Base-by-base conservation (phyloP, 2,329 filamentous ascomycete genomes). In the Cercospora sp. region DNA sequence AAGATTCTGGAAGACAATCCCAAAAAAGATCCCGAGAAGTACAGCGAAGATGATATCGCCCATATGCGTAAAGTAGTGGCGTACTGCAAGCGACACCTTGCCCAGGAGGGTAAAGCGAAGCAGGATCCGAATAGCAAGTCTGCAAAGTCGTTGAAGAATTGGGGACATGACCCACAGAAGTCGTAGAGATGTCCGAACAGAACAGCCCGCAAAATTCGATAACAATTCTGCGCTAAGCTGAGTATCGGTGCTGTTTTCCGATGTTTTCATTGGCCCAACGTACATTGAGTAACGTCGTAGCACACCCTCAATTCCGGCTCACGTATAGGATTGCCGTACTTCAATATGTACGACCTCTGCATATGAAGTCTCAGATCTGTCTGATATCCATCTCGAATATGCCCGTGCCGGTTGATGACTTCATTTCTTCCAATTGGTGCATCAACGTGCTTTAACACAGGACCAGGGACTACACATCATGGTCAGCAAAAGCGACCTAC, bases 31-130 rank as follows among this genome's bases (percentile, higher is more conserved):
- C 80, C 84, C 0, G 81, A 82, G 6, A 82, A 84, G 66, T 90
- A 90, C 75, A 84, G 84, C 0, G 82, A 88, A 3, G 80, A 84
- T 1, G 84, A 87, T 64, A 78, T 90, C 20, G 78, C 83, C 59
- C 88, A 77, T 61, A 77, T 77, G 75, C 73, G 75, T n/a, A 74
- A 73, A 71, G 88, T 90, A 0, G 88, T 89, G 0, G 82, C 87
- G 0, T 90, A 90, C 70, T 89, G 86, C 75, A 91, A 90, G 75
- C 82, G 88, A 4, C 88, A 90, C 78, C 79, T 91, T 0, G 88
- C 88, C 0, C 88, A 90, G 72, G 88, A 91, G 76, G 82, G 84
- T 65, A 84, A 83, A 69, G 82, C 82, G 36, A 89, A 89, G 73
- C 79, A 82, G 66, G 81, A 89, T 71, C 86, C 87, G 61, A 74